Base-by-base conservation (phyloP, 345 rosid genomes). In the Acer negundo region DNA sequence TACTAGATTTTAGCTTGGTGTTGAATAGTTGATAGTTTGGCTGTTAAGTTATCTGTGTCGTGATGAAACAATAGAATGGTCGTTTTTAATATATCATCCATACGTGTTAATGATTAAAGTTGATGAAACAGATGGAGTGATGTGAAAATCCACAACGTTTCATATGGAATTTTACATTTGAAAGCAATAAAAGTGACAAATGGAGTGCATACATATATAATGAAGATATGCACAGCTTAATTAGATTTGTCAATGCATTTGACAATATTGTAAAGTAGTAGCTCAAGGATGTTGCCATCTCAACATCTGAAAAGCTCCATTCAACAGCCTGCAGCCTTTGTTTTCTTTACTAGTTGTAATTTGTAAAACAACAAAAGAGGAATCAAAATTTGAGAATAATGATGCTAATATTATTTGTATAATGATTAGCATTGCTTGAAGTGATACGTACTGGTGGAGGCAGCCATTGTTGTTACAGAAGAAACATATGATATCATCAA, bases 251-350 rank as follows among this genome's bases (percentile, higher is more conserved):
- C 46, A 9, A 51, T 70, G 38, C 56, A 61, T 40, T 40, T 40
- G 53, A 23, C 11, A 59, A 40, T 56, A 61, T 58, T 1, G 23
- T 65, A 66, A 20, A 8, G 26, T 46, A 44, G 55, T 64, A 44
- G 55, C 46, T 28, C 51, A 72, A 42, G 62, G 78, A 44, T 2
- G 81, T 68, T 80, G 82, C 72, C 35, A 13, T 71, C 24, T 69
- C 63, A 69, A 73, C 80, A 73, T 78, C 84, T 51, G 82, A 81
- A 46, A 67, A 72, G 16, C 78, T 64, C 80, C 49, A 68, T 64
- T 78, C 80, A 80, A 61, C 81, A 40, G 64, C 71, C 76, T 6
- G 17, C 31, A 1, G n/a, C 31, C 3, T 28, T 35, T 35, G 38
- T 35, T 35, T 35, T 35, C 38, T 35, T 35, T 58, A 7, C 42